Conservation (phyloP, 2,329 filamentous ascomycete genomes). For the Colletotrichum orchidophilum region DNA sequence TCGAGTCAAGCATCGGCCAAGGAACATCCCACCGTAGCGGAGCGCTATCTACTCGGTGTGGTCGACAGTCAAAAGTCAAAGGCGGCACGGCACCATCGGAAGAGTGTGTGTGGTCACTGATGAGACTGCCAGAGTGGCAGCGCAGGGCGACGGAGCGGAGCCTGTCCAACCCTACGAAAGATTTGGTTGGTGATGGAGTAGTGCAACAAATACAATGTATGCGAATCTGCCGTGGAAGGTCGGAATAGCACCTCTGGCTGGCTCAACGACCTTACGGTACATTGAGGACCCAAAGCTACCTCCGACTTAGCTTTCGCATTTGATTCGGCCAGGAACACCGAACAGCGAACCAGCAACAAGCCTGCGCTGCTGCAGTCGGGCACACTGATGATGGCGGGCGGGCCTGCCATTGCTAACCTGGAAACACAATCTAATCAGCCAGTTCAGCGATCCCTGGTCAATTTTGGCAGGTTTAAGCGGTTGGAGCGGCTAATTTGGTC, state of each 20-base stretch:
- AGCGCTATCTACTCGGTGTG: neutral
- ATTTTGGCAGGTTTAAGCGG: constrained; percentile 30
- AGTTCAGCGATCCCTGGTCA: neutral
- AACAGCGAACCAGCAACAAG: neutral
- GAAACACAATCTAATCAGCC: neutral
- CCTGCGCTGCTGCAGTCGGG: neutral
- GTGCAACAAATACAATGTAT: no score
- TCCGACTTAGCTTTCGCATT: neutral
- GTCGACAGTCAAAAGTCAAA: neutral
- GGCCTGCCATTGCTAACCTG: no score
- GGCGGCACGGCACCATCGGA: neutral
- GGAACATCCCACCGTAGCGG: constrained; percentile 5
- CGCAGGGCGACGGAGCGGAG: constrained; percentile 6
- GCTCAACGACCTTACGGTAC: neutral
- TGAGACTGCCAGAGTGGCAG: constrained; percentile 10
- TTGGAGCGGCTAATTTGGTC: constrained; percentile 35
- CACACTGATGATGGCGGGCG: neutral
- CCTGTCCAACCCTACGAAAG: neutral
- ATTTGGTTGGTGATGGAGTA: neutral
- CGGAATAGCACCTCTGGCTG: neutral
- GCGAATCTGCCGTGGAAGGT: neutral
- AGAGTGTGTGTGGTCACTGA: neutral
- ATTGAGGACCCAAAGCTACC: no score
- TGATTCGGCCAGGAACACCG: neutral
- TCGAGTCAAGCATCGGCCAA: constrained; percentile 13